These are phyloP conservation scores for Penicillium sclerotigenum DNA, from an alignment of 2,329 filamentous ascomycete genomes.

Conservation along the genomic window DNA sequence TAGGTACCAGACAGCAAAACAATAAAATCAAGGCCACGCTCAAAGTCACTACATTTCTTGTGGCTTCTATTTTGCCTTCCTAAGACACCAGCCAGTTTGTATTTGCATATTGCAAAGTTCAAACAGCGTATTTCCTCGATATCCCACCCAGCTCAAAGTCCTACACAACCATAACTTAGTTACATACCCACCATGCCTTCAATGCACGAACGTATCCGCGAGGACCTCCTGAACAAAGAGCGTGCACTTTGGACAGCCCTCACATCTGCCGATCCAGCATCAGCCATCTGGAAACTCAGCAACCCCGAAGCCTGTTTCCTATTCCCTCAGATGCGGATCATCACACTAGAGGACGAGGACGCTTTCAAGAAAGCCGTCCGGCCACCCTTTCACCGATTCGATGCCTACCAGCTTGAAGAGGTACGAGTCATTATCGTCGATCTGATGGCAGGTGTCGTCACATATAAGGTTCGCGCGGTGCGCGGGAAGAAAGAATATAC, in stretches of 20 bases:
- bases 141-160: background rate
- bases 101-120: background rate
- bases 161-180: background rate
- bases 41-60: background rate
- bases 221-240: slow-evolving; percentile 36
- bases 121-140: background rate
- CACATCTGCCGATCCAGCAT: slow-evolving; percentile 36
- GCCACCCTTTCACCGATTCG: slow-evolving; percentile 38
- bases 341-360: slow-evolving; percentile 32
- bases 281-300: slow-evolving; percentile 34
- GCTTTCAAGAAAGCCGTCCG: slow-evolving; percentile 26
- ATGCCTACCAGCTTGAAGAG: slow-evolving; percentile 30
- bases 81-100: background rate
- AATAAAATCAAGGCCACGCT: slow-evolving; percentile 9
- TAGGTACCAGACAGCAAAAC: background rate
- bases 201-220: slow-evolving; percentile 39
- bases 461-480: slow-evolving; percentile 32
- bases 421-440: slow-evolving; percentile 35
- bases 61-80: background rate
- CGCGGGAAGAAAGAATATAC: slow-evolving; percentile 27
- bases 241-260: slow-evolving; percentile 39
- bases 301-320: slow-evolving; percentile 32
- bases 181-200: slow-evolving; percentile 26
- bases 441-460: slow-evolving; percentile 37
- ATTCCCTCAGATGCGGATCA: slow-evolving; percentile 33